Percentiles rank a stretch among this genome's conserved stretches.
phyloP scores from a whole-genome alignment of 345 rosid species.

The Citrus australasica region DNA sequence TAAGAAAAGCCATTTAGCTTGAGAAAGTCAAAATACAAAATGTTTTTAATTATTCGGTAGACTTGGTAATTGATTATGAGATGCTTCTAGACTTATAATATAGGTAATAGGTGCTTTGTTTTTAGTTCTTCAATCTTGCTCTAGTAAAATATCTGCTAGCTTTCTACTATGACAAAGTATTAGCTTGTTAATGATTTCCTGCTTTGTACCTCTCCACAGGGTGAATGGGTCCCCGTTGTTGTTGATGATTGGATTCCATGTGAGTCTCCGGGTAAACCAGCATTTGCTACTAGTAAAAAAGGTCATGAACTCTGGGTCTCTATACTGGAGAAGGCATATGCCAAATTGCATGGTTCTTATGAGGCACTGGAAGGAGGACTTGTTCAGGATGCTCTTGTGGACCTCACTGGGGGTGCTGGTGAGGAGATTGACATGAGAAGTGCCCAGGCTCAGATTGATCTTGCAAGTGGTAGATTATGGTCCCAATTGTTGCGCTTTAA shows the following conservation, averaged over 20 bases:
- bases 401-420: slow-evolving; percentile 99
- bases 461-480: slow-evolving; percentile 99
- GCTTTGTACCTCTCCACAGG: slow-evolving; percentile 44
- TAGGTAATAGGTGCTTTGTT: not conserved
- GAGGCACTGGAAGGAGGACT: slow-evolving; percentile 99
- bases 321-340: slow-evolving; percentile 94
- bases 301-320: slow-evolving; percentile 97
- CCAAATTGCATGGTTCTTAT: slow-evolving; percentile 96
- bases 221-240: slow-evolving; percentile 99
- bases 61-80: not conserved
- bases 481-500: slow-evolving; percentile 95
- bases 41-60: not conserved
- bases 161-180: not conserved
- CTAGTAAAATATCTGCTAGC: not conserved
- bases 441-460: slow-evolving; percentile 99
- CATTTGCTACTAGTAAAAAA: slow-evolving; percentile 95
- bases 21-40: not conserved
- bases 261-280: slow-evolving; percentile 93
- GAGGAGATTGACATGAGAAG: slow-evolving; percentile 99
- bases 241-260: slow-evolving; percentile 99
- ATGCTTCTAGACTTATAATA: not conserved
- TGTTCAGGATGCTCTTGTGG: slow-evolving; percentile 99
- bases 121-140: not conserved
- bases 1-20: not conserved
- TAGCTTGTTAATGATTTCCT: slow-evolving; percentile 2